A percentile compares a stretch with the other conserved stretches of the same genome.
Conservation (phyloP, 2,329 filamentous ascomycete genomes). For the Exophiala lecanii-corni region DNA sequence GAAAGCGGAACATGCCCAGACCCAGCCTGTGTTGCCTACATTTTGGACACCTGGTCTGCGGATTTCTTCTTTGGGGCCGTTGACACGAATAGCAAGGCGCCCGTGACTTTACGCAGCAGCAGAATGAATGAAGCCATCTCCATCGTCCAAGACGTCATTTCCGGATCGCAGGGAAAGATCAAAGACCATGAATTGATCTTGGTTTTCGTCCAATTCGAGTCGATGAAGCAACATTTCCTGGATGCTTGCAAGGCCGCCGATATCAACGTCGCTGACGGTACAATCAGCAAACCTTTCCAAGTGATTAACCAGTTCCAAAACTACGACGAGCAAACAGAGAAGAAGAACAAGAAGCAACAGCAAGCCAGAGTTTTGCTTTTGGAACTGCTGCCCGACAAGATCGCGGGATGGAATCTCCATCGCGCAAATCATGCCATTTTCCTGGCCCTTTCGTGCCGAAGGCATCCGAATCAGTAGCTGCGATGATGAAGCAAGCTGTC, state of each 20-base stretch:
- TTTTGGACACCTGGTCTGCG: background rate
- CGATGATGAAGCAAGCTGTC: conserved; percentile 59
- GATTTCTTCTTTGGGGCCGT: background rate
- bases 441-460: conserved; percentile 48
- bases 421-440: conserved; percentile 63
- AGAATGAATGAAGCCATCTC: conserved; percentile 47
- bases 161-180: background rate
- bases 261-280: conserved; percentile 32
- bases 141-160: conserved; percentile 39
- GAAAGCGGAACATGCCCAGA: background rate
- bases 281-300: conserved; percentile 26
- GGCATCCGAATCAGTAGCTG: conserved; percentile 53
- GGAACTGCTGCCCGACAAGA: conserved; percentile 52
- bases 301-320: conserved; percentile 43
- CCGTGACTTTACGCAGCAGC: conserved; percentile 31
- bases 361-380: conserved; percentile 51
- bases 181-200: conserved; percentile 46
- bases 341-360: background rate
- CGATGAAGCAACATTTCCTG: conserved; percentile 11
- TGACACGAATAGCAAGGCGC: background rate
- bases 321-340: no score
- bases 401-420: conserved; percentile 61
- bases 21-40: conserved; percentile 4
- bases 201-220: conserved; percentile 48
- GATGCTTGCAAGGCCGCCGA: conserved; percentile 9